A percentile compares a stretch with the other conserved stretches of the same genome.
Evolutionary conservation across 768 basidiomycete species (phyloP).

Genomic region (Agrocybe praecox): DNA sequence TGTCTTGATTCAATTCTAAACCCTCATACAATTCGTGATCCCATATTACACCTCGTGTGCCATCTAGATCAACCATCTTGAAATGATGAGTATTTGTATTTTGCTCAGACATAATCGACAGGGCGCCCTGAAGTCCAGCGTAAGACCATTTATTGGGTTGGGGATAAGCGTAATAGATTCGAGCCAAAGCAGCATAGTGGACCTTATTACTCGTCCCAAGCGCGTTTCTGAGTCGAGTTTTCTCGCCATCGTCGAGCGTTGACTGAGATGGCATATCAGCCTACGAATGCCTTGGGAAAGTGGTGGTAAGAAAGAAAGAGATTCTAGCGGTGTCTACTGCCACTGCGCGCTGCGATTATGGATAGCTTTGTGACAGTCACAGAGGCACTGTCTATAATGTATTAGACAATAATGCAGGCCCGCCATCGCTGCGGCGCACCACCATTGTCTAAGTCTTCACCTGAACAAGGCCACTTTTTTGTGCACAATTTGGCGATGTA

Average conservation of each 20-base stretch:
- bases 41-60: conserved; percentile 90
- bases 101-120: conserved; percentile 71
- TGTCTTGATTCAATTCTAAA: conserved; percentile 80
- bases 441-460: too few relatives aligned
- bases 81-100: conserved; percentile 59
- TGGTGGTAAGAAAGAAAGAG: conserved; percentile 10
- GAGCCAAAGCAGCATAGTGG: conserved; percentile 74
- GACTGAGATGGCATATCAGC: conserved; percentile 73
- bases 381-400: background rate
- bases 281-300: background rate
- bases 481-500: too few relatives aligned
- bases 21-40: conserved; percentile 88
- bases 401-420: too few relatives aligned
- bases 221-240: conserved; percentile 69
- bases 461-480: too few relatives aligned
- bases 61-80: conserved; percentile 81
- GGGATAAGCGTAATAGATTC: conserved; percentile 91
- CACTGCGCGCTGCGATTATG: conserved; percentile 7
- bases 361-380: conserved; percentile 1
- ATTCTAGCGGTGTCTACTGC: background rate
- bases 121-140: conserved; percentile 83
- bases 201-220: conserved; percentile 74
- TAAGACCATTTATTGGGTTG: conserved; percentile 81
- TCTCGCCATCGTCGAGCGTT: conserved; percentile 74
- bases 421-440: too few relatives aligned